Evolutionary conservation across 306 rosid species (phyloP), one percentile per base, ranked within the genome.

Genomic region (Gillenia trifoliata): DNA sequence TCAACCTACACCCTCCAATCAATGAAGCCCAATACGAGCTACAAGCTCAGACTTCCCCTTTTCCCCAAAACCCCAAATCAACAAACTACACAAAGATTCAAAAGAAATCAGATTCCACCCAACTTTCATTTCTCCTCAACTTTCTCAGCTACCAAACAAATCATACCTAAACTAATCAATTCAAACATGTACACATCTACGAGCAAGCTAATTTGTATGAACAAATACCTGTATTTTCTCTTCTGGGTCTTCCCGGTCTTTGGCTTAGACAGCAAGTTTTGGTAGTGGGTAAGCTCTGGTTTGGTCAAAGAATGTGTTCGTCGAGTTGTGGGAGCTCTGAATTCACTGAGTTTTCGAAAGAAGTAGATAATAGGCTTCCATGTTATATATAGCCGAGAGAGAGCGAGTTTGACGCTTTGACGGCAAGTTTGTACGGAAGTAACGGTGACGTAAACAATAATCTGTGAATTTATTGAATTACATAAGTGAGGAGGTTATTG

Each of bases 381-480:
- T 10, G 61, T 36, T 66, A 83, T 89, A 72, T 83, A 85, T 77
- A 79, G 88, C 15, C 55, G 54, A 34, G 40, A 12, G 38, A 20
- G 6, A 2, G 1, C 17, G 10, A 19, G 41, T 38, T 38, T 38
- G 15, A 3, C 20, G 8, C 9, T 66, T 26, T 63, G 69, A 73
- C 82, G 79, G 70, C 25, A 29, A 45, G 64, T 4, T 13, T 26
- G 54, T 57, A 67, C 68, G 79, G 40, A 65, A 3, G 29, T 64
- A 76, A 79, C 80, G 75, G 76, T 66, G 41, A 74, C 82, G 80
- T 57, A 4, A 28, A 30, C 43, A 23, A 66, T 8, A 6, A 0
- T n/a, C 2, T 54, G 9, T 49, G 4, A 41, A 41, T 41, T 41
- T 41, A n/a, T n/a, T n/a, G n/a, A 47, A 15, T 47, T 47, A 47